Conservation (phyloP, 495 filamentous ascomycete genomes). For the Pyrenopolyporus hunteri region DNA sequence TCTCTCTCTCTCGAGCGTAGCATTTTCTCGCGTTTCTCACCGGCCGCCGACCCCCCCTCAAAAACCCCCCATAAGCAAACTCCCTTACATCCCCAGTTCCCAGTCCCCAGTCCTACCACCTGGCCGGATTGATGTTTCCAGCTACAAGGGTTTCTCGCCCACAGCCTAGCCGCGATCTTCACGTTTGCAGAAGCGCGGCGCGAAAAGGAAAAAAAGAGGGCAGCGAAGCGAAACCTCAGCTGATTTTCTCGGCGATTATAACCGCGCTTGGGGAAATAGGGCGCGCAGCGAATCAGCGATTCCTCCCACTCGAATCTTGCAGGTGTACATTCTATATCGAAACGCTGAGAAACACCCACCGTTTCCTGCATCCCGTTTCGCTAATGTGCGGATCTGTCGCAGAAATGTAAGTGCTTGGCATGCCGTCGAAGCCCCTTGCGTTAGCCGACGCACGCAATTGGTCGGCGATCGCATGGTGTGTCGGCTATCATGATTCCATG, state of each 20-base stretch:
- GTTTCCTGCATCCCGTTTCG: conserved; percentile 34
- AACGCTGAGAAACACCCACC: background rate
- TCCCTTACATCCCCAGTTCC: background rate
- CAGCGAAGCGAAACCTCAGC: conserved; percentile 26
- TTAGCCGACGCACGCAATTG: conserved; percentile 18
- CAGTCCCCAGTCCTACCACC: background rate
- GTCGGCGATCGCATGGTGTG: conserved; percentile 11
- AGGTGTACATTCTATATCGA: background rate
- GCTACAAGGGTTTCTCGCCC: conserved; percentile 26
- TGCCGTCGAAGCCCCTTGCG: conserved; percentile 15
- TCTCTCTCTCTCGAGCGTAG: background rate
- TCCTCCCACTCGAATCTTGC: conserved; percentile 10
- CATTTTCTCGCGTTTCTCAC: background rate
- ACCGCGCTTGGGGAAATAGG: conserved; percentile 24
- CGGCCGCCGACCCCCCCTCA: background rate
- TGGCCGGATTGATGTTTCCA: conserved; percentile 1
- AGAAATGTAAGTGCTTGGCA: conserved; percentile 29
- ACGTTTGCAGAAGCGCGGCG: conserved; percentile 4
- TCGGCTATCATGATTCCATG: background rate
- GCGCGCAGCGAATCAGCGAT: conserved; percentile 23
- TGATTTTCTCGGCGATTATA: conserved; percentile 35
- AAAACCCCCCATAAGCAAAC: background rate
- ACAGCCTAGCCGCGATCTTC: conserved; percentile 24
- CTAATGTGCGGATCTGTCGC: conserved; percentile 38
- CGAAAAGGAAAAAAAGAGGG: conserved; percentile 13